Evolutionary conservation across 108 stramenopile species (phyloP).

Genomic region (Stephanodiscus triporus): DNA sequence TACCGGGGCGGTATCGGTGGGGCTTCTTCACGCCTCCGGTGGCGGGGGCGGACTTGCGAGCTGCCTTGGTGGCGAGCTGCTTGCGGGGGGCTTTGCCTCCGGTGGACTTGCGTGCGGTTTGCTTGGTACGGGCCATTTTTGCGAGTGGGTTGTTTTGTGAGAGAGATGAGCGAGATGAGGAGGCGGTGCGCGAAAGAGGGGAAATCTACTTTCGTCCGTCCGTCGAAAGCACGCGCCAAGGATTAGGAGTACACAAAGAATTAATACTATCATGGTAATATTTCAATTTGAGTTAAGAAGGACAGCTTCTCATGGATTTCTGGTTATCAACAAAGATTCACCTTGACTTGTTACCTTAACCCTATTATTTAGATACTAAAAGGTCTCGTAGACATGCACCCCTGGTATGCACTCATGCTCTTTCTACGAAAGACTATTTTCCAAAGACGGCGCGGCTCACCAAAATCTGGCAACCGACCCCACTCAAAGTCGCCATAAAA

Average conservation of each 20-base stretch:
- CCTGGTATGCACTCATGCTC: not conserved
- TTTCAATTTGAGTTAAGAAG: no score
- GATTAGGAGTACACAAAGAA: not conserved
- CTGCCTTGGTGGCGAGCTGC: constrained; percentile 61
- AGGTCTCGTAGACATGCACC: not conserved
- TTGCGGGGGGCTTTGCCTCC: no score
- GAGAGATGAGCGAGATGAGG: not conserved
- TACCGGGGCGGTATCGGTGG: constrained; percentile 86
- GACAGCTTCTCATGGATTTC: not conserved
- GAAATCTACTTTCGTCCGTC: not conserved
- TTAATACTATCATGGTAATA: not conserved
- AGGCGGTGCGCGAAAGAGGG: not conserved
- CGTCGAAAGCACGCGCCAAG: not conserved
- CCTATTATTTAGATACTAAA: not conserved
- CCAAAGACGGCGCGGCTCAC: not conserved
- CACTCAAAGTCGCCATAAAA: not conserved
- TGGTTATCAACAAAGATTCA: not conserved
- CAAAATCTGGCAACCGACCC: not conserved
- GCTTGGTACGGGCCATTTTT: constrained; percentile 1
- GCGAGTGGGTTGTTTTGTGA: not conserved
- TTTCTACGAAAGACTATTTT: not conserved
- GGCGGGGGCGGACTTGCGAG: constrained; percentile 61
- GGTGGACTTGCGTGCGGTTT: no score
- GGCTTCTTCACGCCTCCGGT: constrained; percentile 69
- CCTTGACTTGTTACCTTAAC: not conserved